These are phyloP conservation scores for Porcisia deanei DNA, from an alignment of 208 protist species.

Conservation along the genomic window DNA sequence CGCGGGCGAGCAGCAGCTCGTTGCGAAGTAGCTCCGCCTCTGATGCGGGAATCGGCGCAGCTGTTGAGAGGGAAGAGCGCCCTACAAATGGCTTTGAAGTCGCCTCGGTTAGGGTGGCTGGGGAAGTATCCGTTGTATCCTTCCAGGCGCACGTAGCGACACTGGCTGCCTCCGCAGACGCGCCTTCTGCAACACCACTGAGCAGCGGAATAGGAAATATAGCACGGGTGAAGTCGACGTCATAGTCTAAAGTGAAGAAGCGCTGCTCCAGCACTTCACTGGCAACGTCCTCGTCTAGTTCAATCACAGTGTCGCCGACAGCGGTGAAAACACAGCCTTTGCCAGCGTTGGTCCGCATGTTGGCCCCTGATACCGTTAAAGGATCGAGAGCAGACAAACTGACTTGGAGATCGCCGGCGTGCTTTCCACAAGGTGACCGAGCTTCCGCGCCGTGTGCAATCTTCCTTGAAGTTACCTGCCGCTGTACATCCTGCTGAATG, in stretches of 20 bases:
- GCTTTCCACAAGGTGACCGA: neutral
- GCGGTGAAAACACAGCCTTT: slow-evolving; percentile 26
- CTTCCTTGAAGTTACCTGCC: neutral
- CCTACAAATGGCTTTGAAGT: neutral
- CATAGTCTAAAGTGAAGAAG: slow-evolving; percentile 84
- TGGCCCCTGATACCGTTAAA: neutral
- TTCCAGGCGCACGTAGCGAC: neutral
- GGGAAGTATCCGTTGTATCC: neutral
- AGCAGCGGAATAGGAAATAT: slow-evolving; percentile 77
- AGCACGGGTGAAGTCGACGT: slow-evolving; percentile 88
- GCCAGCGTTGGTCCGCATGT: neutral
- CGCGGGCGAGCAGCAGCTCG: slow-evolving; percentile 26
- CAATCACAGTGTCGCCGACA: slow-evolving; percentile 39
- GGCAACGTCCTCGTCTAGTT: slow-evolving; percentile 42
- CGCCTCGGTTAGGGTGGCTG: neutral
- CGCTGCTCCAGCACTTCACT: slow-evolving; percentile 48
- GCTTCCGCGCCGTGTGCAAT: neutral
- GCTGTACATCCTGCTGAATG: slow-evolving; percentile 55
- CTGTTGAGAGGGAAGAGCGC: neutral
- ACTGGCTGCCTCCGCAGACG: slow-evolving; percentile 1
- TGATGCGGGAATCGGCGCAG: neutral
- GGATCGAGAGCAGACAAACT: neutral
- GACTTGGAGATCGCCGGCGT: neutral
- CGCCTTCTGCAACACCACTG: neutral
- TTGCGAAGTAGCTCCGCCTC: slow-evolving; percentile 1